These are phyloP conservation scores for Backusella tuberculispora DNA, from an alignment of 192 early-diverging fungal species.

Conservation along the genomic window DNA sequence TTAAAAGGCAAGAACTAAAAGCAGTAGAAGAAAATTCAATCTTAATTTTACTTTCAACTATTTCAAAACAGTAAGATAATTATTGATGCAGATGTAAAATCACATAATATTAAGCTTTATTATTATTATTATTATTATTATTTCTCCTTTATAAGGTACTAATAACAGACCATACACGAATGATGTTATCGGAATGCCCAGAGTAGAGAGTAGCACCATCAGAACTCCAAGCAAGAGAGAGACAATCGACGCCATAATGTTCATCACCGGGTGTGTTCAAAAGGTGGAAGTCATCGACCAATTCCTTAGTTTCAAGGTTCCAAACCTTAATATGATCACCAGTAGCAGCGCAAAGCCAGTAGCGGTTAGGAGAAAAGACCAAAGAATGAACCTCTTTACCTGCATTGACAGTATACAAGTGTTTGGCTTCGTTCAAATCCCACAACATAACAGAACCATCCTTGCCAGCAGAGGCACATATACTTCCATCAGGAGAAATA, in stretches of 20 bases:
- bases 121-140: neutral
- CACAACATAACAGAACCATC: slow-evolving; percentile 98
- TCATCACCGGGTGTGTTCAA: slow-evolving; percentile 69
- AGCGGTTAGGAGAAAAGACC: slow-evolving; percentile 97
- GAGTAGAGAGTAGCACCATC: slow-evolving; percentile 96
- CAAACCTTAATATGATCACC: slow-evolving; percentile 95
- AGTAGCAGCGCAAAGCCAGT: slow-evolving; percentile 98
- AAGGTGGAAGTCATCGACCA: slow-evolving; percentile 86
- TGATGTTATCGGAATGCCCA: slow-evolving; percentile 92
- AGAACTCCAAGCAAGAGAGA: slow-evolving; percentile 97
- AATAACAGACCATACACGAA: slow-evolving; percentile 75
- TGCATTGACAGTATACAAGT: slow-evolving; percentile 97
- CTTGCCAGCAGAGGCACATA: slow-evolving; percentile 98
- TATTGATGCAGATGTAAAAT: neutral
- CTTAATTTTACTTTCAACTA: no score
- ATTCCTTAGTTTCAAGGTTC: slow-evolving; percentile 95
- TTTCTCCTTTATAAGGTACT: slow-evolving; percentile 1
- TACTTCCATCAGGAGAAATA: slow-evolving; percentile 98
- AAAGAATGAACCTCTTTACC: slow-evolving; percentile 93
- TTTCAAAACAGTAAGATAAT: neutral
- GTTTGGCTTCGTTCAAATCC: slow-evolving; percentile 99
- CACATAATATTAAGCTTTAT: neutral
- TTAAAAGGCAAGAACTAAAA: no score
- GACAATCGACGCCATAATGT: slow-evolving; percentile 73
- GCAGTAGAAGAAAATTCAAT: no score